Evolutionary conservation across 2,329 filamentous ascomycete genomes (phyloP).

Genomic region (Fusarium bactridioides): DNA sequence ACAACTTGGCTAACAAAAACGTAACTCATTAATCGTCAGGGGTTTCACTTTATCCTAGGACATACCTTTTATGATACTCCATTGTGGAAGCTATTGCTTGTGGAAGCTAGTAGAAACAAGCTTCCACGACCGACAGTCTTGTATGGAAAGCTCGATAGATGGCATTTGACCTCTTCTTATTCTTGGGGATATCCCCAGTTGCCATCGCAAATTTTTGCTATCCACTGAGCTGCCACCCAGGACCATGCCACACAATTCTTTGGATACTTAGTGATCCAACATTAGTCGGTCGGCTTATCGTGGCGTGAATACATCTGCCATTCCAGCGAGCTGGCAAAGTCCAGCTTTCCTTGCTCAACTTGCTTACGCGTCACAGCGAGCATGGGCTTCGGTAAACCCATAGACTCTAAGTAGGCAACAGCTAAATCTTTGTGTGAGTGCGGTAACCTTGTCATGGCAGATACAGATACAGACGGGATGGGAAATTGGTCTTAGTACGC

Average conservation of each 20-base stretch:
- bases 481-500: slow-evolving; percentile 44
- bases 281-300: slow-evolving; percentile 56
- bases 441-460: neutral
- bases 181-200: neutral
- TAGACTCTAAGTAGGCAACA: slow-evolving; percentile 67
- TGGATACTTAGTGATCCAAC: neutral
- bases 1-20: neutral
- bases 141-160: neutral
- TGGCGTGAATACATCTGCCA: slow-evolving; percentile 70
- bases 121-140: neutral
- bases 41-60: neutral
- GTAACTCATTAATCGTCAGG: neutral
- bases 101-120: neutral
- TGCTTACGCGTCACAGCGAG: slow-evolving; percentile 65
- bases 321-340: slow-evolving; percentile 64
- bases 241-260: neutral
- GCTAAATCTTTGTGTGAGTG: slow-evolving; percentile 49
- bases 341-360: slow-evolving; percentile 67
- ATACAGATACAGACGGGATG: neutral
- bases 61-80: neutral
- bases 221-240: neutral
- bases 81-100: neutral
- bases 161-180: neutral
- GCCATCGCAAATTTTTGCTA: neutral
- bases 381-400: slow-evolving; percentile 70